Percentiles rank a stretch among this genome's conserved stretches.
These are phyloP conservation scores for Geotrichum cucujoidarum DNA, from an alignment of 1,139 yeast genomes.

Conservation along the genomic window DNA sequence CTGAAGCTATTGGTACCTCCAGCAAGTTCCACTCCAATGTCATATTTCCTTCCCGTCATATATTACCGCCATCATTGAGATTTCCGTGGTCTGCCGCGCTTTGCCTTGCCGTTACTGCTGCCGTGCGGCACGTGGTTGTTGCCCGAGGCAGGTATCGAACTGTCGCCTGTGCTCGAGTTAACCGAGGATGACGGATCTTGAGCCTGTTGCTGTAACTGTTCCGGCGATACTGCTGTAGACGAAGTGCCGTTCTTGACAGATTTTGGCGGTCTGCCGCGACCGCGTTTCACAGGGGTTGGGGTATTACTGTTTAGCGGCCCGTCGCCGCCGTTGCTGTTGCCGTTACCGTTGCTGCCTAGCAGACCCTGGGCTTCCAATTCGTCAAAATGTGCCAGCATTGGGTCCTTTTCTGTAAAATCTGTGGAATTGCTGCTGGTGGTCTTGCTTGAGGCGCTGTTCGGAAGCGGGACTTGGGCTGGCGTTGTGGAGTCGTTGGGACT, in stretches of 20 bases:
- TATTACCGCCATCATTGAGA: not conserved
- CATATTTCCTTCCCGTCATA: not conserved
- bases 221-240: not conserved
- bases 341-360: not conserved
- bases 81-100: constrained; percentile 7
- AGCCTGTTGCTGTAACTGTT: not conserved
- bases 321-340: not conserved
- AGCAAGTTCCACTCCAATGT: not conserved
- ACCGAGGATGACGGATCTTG: not conserved
- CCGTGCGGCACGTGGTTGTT: not conserved
- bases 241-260: not conserved
- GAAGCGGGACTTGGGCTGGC: not conserved
- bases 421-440: too few relatives aligned
- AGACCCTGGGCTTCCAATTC: constrained; percentile 1
- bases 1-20: too few relatives aligned
- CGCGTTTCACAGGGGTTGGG: constrained; percentile 9
- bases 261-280: constrained; percentile 17
- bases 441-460: not conserved
- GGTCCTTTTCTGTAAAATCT: not conserved
- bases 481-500: not conserved
- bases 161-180: too few relatives aligned
- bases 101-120: not conserved
- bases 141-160: not conserved
- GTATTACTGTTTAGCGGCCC: not conserved
- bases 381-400: not conserved